Evolutionary conservation across 805 yeast genomes (phyloP).

Genomic region (Kluyveromyces dobzhanskii): DNA sequence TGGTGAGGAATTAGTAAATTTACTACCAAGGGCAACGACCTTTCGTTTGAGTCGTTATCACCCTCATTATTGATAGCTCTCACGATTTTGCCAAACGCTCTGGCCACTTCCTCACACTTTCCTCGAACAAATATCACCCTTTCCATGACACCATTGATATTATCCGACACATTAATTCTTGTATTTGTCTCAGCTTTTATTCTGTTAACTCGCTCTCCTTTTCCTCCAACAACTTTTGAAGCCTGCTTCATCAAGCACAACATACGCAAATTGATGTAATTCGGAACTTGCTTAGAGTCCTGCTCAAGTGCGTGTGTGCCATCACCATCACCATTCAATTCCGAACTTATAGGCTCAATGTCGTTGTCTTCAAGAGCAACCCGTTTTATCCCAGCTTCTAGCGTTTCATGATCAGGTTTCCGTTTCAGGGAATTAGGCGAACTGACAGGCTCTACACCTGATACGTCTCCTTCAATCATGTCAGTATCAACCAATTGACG

Average conservation of each 20-base stretch:
- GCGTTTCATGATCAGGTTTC: slow-evolving; percentile 54
- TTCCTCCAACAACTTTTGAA: slow-evolving; percentile 65
- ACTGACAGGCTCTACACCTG: slow-evolving; percentile 8
- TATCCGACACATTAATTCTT: slow-evolving; percentile 64
- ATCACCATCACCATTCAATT: slow-evolving; percentile 3
- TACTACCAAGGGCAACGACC: slow-evolving; percentile 47
- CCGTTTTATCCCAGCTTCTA: slow-evolving; percentile 50
- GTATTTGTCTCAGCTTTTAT: slow-evolving; percentile 57
- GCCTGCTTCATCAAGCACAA: slow-evolving; percentile 71
- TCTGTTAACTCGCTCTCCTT: slow-evolving; percentile 64
- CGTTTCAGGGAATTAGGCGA: slow-evolving; percentile 42
- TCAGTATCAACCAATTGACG: background rate
- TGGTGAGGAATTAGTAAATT: slow-evolving; percentile 68
- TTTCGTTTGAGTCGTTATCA: slow-evolving; percentile 48
- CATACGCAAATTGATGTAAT: slow-evolving; percentile 64
- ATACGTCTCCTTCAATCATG: background rate
- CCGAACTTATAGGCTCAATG: slow-evolving; percentile 7
- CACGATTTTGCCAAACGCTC: slow-evolving; percentile 68
- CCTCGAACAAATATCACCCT: slow-evolving; percentile 71
- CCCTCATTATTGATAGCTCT: slow-evolving; percentile 46
- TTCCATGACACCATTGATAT: slow-evolving; percentile 61
- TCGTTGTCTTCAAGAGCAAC: slow-evolving; percentile 54
- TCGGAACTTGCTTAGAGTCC: slow-evolving; percentile 38
- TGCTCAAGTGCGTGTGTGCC: background rate
- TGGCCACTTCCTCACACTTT: slow-evolving; percentile 67